Conservation (phyloP, 2,329 filamentous ascomycete species). For the Phaeosphaeria sp. region DNA sequence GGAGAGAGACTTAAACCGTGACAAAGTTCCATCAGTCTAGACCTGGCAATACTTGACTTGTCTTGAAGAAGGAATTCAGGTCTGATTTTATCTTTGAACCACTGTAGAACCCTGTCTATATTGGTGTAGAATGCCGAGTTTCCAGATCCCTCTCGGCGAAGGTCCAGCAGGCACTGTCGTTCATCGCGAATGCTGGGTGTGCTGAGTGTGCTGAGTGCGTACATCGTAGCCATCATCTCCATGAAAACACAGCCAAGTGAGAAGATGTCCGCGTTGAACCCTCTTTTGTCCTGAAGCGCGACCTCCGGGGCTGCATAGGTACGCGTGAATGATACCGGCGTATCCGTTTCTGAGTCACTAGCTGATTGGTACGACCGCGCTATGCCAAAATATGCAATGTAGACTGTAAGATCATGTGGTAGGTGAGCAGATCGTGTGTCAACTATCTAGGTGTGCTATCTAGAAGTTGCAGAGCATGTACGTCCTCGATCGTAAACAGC, state of each 20-base stretch:
- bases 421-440: too few relatives aligned
- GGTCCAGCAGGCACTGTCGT: neutral
- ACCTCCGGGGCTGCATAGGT: slow-evolving; percentile 35
- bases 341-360: slow-evolving; percentile 4
- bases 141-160: neutral
- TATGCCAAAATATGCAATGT: slow-evolving; percentile 36
- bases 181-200: neutral
- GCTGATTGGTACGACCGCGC: slow-evolving; percentile 21
- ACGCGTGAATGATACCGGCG: slow-evolving; percentile 20
- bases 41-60: too few relatives aligned
- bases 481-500: too few relatives aligned
- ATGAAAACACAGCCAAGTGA: slow-evolving; percentile 32
- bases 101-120: neutral
- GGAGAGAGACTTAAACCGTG: too few relatives aligned
- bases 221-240: slow-evolving; percentile 21
- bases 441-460: too few relatives aligned
- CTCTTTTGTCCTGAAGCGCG: slow-evolving; percentile 16
- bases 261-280: slow-evolving; percentile 27
- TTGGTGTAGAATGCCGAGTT: neutral
- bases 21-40: too few relatives aligned
- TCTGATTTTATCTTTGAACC: neutral
- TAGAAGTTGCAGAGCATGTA: too few relatives aligned
- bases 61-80: neutral
- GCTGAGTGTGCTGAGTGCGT: neutral
- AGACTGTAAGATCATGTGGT: too few relatives aligned